Percentiles rank a stretch among this genome's conserved stretches.
These are phyloP conservation scores for Calamus simplicifolius DNA, from an alignment of 176 grass and related monocot species.

Conservation along the genomic window DNA sequence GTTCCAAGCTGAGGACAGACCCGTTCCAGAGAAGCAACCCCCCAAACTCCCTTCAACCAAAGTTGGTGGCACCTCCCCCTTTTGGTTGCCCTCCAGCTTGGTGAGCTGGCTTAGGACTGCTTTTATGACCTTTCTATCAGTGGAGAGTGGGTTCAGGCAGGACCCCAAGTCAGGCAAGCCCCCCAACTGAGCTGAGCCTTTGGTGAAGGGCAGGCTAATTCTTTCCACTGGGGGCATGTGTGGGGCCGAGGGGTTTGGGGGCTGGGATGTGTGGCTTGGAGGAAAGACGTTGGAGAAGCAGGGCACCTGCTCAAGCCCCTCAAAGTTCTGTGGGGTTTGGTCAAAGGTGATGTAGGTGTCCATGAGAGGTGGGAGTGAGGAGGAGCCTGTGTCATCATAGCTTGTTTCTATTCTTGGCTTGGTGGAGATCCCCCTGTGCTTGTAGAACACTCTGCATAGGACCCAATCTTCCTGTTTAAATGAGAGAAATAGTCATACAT, in stretches of 20 bases:
- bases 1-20: conserved; percentile 14
- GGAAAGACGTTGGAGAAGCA: conserved; percentile 99
- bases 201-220: conserved; percentile 27
- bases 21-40: conserved; percentile 3
- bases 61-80: conserved; percentile 19
- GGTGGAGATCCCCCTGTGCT: conserved; percentile 42
- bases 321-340: conserved; percentile 40
- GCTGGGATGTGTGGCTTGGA: conserved; percentile 22
- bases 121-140: conserved; percentile 39
- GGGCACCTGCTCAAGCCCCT: conserved; percentile 93
- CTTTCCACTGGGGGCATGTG: conserved; percentile 29
- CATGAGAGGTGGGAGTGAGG: conserved; percentile 57
- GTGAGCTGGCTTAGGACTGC: conserved; percentile 46
- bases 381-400: conserved; percentile 21
- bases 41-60: conserved; percentile 4
- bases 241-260: conserved; percentile 23
- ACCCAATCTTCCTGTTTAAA: conserved; percentile 87
- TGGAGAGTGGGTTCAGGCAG: conserved; percentile 23
- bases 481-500: background rate
- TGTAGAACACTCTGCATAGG: conserved; percentile 83
- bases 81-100: conserved; percentile 20
- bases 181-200: background rate
- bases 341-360: conserved; percentile 51
- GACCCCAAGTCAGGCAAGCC: conserved; percentile 19
- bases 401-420: conserved; percentile 33